These are phyloP conservation scores for Glaciozyma antarctica DNA, from an alignment of 768 basidiomycete species.

Conservation along the genomic window DNA sequence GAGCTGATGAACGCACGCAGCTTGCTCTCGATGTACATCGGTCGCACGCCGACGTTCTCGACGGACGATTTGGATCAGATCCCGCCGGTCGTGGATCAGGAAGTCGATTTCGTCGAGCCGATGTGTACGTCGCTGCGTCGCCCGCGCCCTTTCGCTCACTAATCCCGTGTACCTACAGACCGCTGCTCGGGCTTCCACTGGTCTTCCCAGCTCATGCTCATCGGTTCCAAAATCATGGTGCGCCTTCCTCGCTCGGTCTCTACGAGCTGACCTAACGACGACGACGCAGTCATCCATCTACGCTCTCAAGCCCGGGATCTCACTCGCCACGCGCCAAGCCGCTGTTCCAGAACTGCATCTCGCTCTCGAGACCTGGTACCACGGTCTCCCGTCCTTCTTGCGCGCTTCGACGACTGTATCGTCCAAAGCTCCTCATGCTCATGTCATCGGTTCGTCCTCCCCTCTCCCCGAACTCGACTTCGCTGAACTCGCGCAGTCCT, in stretches of 20 bases:
- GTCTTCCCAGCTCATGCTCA: slow-evolving; percentile 8
- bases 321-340: slow-evolving; percentile 4
- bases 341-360: slow-evolving; percentile 23
- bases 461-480: neutral
- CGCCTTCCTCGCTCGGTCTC: no score
- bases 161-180: neutral
- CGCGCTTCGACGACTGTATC: slow-evolving; percentile 15
- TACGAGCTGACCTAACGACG: no score
- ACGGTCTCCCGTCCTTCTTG: slow-evolving; percentile 22
- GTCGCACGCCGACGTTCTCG: neutral
- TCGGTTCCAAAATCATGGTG: slow-evolving; percentile 18
- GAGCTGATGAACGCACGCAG: neutral
- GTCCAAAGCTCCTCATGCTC: slow-evolving; percentile 16
- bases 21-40: neutral
- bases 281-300: slow-evolving; percentile 1
- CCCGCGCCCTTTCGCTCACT: neutral
- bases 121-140: neutral
- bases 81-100: neutral
- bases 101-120: neutral
- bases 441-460: slow-evolving; percentile 8
- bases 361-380: slow-evolving; percentile 27
- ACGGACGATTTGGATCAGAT: neutral
- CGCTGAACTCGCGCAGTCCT: neutral
- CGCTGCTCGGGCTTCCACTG: slow-evolving; percentile 23
- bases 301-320: slow-evolving; percentile 14